phyloP scores from a whole-genome alignment of 768 basidiomycete species.

The Podaxis pistillaris region DNA sequence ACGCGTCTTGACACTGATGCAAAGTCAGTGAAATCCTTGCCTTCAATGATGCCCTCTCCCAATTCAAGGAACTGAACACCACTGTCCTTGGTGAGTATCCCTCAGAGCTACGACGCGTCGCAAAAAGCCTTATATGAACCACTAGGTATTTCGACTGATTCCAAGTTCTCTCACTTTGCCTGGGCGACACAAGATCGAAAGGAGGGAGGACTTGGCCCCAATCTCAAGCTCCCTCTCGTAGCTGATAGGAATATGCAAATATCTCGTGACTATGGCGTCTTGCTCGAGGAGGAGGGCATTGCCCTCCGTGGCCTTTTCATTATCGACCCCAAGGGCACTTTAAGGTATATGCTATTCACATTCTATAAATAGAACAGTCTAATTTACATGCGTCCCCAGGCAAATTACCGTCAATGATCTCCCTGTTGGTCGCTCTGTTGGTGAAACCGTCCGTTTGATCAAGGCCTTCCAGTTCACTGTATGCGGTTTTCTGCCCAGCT shows the following conservation, averaged over 20 bases:
- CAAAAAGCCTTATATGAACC: slow-evolving; percentile 4
- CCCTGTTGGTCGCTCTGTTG: slow-evolving; percentile 93
- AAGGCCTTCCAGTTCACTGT: slow-evolving; percentile 93
- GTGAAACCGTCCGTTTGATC: slow-evolving; percentile 87
- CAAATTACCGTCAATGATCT: slow-evolving; percentile 91
- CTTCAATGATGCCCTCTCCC: slow-evolving; percentile 83
- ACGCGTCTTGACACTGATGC: neutral
- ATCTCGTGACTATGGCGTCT: slow-evolving; percentile 82
- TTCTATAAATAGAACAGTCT: slow-evolving; percentile 6
- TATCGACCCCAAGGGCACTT: slow-evolving; percentile 79
- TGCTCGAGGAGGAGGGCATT: slow-evolving; percentile 86
- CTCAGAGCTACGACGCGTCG: neutral
- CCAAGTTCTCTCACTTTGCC: slow-evolving; percentile 82
- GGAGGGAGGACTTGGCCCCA: slow-evolving; percentile 87
- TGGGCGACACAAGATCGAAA: slow-evolving; percentile 83
- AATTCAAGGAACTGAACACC: slow-evolving; percentile 73
- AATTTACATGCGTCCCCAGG: slow-evolving; percentile 30
- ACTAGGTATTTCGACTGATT: slow-evolving; percentile 85
- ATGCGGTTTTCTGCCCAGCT: slow-evolving; percentile 23
- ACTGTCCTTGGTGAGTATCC: slow-evolving; percentile 64
- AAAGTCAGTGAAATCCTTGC: slow-evolving; percentile 75
- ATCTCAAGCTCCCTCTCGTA: slow-evolving; percentile 80
- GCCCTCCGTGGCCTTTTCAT: slow-evolving; percentile 85
- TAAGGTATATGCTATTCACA: slow-evolving; percentile 42
- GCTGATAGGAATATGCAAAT: slow-evolving; percentile 80